Percentiles rank a stretch among this genome's conserved stretches.
These are phyloP conservation scores for Aspergillus ibericus DNA, from an alignment of 2,329 filamentous ascomycete species.

Conservation along the genomic window DNA sequence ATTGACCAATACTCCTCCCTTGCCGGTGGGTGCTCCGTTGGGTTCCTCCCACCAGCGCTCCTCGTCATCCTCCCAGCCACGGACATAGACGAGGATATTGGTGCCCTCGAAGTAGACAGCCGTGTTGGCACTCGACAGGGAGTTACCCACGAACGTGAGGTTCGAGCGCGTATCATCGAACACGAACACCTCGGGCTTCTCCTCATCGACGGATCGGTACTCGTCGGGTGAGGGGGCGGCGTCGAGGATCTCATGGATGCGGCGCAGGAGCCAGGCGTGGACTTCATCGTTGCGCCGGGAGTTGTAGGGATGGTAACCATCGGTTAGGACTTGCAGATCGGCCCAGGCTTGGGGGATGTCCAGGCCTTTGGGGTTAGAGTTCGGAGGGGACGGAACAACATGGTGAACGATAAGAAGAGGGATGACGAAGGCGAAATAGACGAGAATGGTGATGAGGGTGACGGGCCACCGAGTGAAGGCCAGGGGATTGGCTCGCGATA, in stretches of 20 bases:
- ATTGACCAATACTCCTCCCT: slow-evolving; percentile 82
- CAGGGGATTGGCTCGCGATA: slow-evolving; percentile 49
- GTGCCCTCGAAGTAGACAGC: slow-evolving; percentile 85
- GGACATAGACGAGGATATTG: slow-evolving; percentile 89
- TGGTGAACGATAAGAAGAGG: slow-evolving; percentile 73
- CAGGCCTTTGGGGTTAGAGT: slow-evolving; percentile 61
- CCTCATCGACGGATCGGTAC: slow-evolving; percentile 18
- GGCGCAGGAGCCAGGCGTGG: slow-evolving; percentile 69
- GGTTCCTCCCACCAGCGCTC: slow-evolving; percentile 70
- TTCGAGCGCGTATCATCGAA: slow-evolving; percentile 81
- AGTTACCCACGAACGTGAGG: slow-evolving; percentile 63
- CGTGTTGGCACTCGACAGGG: slow-evolving; percentile 35
- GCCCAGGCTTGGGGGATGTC: slow-evolving; percentile 84
- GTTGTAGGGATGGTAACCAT: slow-evolving; percentile 83
- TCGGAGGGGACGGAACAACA: slow-evolving; percentile 67
- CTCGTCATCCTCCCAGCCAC: slow-evolving; percentile 71
- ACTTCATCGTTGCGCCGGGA: slow-evolving; percentile 79
- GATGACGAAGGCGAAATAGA: slow-evolving; percentile 77
- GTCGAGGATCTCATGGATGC: slow-evolving; percentile 69
- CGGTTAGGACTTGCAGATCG: slow-evolving; percentile 74
- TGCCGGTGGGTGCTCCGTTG: slow-evolving; percentile 52
- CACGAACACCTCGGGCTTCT: slow-evolving; percentile 52
- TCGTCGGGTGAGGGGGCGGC: slow-evolving; percentile 49
- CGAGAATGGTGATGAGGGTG: slow-evolving; percentile 70
- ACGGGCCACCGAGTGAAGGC: slow-evolving; percentile 80